Base-by-base conservation (phyloP, 2,329 filamentous ascomycete genomes). In the Penicillium sp. region DNA sequence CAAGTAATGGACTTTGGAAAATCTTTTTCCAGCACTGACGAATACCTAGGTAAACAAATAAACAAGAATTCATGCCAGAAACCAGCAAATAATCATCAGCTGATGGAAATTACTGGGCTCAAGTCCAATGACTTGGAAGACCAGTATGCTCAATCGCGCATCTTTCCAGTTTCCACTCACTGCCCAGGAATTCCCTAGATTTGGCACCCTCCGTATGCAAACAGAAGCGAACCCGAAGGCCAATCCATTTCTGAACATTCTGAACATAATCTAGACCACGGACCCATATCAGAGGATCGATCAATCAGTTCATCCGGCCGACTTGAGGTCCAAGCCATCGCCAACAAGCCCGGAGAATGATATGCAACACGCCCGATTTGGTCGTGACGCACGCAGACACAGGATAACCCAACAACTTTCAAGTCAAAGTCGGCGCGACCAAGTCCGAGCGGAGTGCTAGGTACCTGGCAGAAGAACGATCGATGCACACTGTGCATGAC, bases 381-480 rank as follows among this genome's bases (percentile, higher is more conserved):
- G 58, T 14, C 2, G 48, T 8, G 28, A 20, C 17, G 28, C 8
- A 28, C 17, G 12, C 3, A 37, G 11, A 43, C 14, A 14, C 15
- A 34, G 6, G 31, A 14, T 3, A n/a, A 28, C 43, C 15, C 39
- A 49, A 34, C 45, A 15, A 35, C 3, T 4, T 15, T 6, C 5
- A 38, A 52, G 8, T 17, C 28, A 38, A 22, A 34, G 25, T 12
- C n/a, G 56, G 51, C 54, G 60, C 53, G 57, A 60, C 60, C 12
- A 39, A 49, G 47, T 62, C 57, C 48, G 43, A 60, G 62, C 60
- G 57, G 25, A 48, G 42, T 58, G 47, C 34, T 38, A 52, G 54
- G 48, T 43, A 17, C 59, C 62, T 64, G 62, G 62, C 59, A 34
- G 51, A 15, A 10, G 55, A 17, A 4, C 12, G 25, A 35, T 35